Percentiles rank a stretch among this genome's conserved stretches.
These are phyloP conservation scores for Dionaea muscipula DNA, from an alignment of 179 eudicot species.

Conservation along the genomic window DNA sequence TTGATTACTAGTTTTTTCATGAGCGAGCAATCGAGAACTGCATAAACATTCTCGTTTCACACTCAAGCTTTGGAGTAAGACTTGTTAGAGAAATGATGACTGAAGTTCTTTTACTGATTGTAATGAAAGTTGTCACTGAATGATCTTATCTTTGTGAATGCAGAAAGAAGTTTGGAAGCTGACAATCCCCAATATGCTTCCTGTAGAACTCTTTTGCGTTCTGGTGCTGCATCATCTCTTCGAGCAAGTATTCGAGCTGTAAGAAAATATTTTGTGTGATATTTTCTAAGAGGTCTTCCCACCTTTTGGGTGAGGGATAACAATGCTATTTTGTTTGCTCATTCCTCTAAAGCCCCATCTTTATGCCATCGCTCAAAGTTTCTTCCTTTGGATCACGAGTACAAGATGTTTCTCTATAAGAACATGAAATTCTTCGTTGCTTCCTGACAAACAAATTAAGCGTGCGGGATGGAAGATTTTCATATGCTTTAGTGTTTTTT, in stretches of 20 bases:
- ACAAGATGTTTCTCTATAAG: too few species aligned
- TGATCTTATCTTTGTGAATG: conserved; percentile 2
- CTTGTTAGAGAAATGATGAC: neutral
- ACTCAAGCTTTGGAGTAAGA: too few species aligned
- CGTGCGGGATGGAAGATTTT: too few species aligned
- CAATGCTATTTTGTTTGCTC: neutral
- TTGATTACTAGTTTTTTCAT: too few species aligned
- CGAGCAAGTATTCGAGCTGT: conserved; percentile 87
- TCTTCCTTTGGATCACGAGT: too few species aligned
- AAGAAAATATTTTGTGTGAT: conserved; percentile 20
- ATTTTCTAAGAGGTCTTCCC: neutral
- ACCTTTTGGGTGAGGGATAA: too few species aligned
- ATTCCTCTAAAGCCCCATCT: neutral
- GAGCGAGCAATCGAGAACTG: too few species aligned
- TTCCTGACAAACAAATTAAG: too few species aligned
- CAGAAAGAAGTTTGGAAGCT: conserved; percentile 60
- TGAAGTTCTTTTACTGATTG: neutral
- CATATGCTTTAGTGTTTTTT: too few species aligned
- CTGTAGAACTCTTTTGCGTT: conserved; percentile 58
- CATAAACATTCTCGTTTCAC: too few species aligned
- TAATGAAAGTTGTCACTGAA: neutral
- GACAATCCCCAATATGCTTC: conserved; percentile 64
- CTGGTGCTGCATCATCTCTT: conserved; percentile 92
- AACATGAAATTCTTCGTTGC: too few species aligned
- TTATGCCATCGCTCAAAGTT: too few species aligned